Percentiles rank a stretch among this genome's conserved stretches.
phyloP scores from a whole-genome alignment of 2,329 filamentous ascomycete genomes.

The Neopestalotiopsis sp. region DNA sequence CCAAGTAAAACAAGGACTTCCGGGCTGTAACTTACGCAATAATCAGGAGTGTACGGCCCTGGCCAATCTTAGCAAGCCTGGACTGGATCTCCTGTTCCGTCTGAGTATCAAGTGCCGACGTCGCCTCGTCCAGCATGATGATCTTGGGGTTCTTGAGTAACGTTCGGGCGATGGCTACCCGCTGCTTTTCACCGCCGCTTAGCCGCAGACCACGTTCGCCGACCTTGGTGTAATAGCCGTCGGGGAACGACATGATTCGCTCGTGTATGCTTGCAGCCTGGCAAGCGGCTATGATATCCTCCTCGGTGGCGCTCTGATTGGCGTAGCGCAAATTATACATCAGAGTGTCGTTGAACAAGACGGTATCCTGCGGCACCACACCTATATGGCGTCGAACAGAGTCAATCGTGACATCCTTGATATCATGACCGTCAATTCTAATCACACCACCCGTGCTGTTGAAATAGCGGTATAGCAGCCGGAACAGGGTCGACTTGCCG shows the following conservation, averaged over 20 bases:
- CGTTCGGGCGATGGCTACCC: slow-evolving; percentile 90
- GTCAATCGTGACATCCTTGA: slow-evolving; percentile 88
- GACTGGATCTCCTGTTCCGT: slow-evolving; percentile 94
- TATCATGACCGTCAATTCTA: slow-evolving; percentile 81
- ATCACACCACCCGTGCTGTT: slow-evolving; percentile 82
- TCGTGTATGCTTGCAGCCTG: slow-evolving; percentile 90
- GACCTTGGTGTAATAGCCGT: slow-evolving; percentile 87
- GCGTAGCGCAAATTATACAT: slow-evolving; percentile 97
- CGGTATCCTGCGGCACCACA: slow-evolving; percentile 95
- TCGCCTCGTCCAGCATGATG: slow-evolving; percentile 92
- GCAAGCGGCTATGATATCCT: slow-evolving; percentile 83
- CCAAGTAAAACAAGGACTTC: background rate
- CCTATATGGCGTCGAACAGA: slow-evolving; percentile 91
- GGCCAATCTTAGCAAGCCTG: slow-evolving; percentile 79
- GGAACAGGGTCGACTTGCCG: slow-evolving; percentile 95
- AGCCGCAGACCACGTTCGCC: slow-evolving; percentile 87
- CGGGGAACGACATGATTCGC: slow-evolving; percentile 86
- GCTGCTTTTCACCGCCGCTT: slow-evolving; percentile 91
- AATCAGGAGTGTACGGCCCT: slow-evolving; percentile 89
- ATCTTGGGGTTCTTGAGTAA: slow-evolving; percentile 91
- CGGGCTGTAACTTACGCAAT: slow-evolving; percentile 72
- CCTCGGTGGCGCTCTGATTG: slow-evolving; percentile 78
- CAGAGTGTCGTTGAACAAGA: slow-evolving; percentile 90
- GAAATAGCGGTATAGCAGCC: slow-evolving; percentile 95
- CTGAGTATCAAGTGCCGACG: slow-evolving; percentile 87